Percentiles rank a stretch among this genome's conserved stretches.
Conservation (phyloP, 108 stramenopile species). For the Fistulifera pelliculosa region DNA sequence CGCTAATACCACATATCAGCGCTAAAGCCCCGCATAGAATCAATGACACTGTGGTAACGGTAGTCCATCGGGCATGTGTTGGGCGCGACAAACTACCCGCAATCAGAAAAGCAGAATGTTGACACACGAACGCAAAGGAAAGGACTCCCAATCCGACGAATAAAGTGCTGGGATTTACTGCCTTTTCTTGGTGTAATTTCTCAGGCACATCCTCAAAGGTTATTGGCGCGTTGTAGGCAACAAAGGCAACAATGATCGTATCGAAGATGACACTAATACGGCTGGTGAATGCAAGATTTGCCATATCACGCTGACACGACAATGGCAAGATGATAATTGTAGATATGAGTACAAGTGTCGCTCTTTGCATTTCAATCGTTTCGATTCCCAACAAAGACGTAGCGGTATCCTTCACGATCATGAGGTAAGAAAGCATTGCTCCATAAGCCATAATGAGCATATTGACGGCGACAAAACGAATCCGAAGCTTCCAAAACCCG, state of each 20-base stretch:
- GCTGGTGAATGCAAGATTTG: constrained; percentile 66
- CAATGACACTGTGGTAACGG: constrained; percentile 41
- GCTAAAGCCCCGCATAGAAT: constrained; percentile 36
- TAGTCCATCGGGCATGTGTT: constrained; percentile 61
- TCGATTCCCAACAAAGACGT: constrained; percentile 51
- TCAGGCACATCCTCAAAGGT: constrained; percentile 9
- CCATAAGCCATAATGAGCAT: constrained; percentile 84
- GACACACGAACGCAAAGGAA: constrained; percentile 84
- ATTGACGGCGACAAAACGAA: constrained; percentile 59
- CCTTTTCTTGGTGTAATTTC: neutral
- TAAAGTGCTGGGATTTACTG: constrained; percentile 36
- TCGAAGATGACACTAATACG: constrained; percentile 57
- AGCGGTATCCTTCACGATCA: constrained; percentile 79
- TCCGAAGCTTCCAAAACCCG: constrained; percentile 60
- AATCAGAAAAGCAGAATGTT: constrained; percentile 80
- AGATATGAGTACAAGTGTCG: constrained; percentile 47
- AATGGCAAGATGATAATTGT: constrained; percentile 57
- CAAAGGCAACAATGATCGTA: constrained; percentile 41
- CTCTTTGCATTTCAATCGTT: constrained; percentile 32
- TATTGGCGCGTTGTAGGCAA: constrained; percentile 32
- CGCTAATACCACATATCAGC: constrained; percentile 38
- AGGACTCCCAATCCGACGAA: constrained; percentile 78
- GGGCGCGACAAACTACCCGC: constrained; percentile 65
- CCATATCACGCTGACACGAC: constrained; percentile 74
- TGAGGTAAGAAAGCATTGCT: constrained; percentile 70